These are phyloP conservation scores for Tanozyma kutaoensis DNA, from an alignment of 805 yeast genomes.

Conservation along the genomic window DNA sequence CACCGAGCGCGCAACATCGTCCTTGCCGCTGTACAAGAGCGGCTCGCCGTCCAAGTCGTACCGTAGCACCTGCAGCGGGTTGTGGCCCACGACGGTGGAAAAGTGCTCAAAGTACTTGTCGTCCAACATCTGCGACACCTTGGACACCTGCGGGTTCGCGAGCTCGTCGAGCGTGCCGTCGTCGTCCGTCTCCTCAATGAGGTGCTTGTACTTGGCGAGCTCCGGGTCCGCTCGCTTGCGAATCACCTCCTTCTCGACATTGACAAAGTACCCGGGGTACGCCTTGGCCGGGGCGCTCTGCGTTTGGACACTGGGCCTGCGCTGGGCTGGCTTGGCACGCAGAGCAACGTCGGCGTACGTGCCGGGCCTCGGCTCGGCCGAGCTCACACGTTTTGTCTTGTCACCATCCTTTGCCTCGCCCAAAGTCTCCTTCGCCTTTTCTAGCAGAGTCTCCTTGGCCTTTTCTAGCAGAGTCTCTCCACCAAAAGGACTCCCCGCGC, in stretches of 20 bases:
- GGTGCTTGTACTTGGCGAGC: slow-evolving; percentile 27
- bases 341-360: neutral
- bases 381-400: neutral
- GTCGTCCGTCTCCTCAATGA: slow-evolving; percentile 37
- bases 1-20: slow-evolving; percentile 28
- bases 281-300: too few species aligned
- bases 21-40: slow-evolving; percentile 54
- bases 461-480: too few species aligned
- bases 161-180: slow-evolving; percentile 9
- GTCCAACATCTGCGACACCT: slow-evolving; percentile 42
- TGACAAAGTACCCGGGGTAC: slow-evolving; percentile 56
- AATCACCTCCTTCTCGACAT: slow-evolving; percentile 59
- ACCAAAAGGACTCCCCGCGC: slow-evolving; percentile 15
- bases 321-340: too few species aligned
- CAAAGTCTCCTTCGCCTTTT: too few species aligned
- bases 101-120: slow-evolving; percentile 75
- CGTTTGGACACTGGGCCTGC: too few species aligned
- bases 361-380: neutral
- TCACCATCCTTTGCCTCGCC: neutral
- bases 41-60: slow-evolving; percentile 76
- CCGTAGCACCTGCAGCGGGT: slow-evolving; percentile 78
- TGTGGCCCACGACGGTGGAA: slow-evolving; percentile 60
- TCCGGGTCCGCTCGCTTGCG: slow-evolving; percentile 44
- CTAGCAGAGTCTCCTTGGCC: too few species aligned
- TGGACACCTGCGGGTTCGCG: slow-evolving; percentile 8